Percentiles rank a stretch among this genome's conserved stretches.
Evolutionary conservation across 345 rosid genomes (phyloP).

Genomic region (Isatis tinctoria): DNA sequence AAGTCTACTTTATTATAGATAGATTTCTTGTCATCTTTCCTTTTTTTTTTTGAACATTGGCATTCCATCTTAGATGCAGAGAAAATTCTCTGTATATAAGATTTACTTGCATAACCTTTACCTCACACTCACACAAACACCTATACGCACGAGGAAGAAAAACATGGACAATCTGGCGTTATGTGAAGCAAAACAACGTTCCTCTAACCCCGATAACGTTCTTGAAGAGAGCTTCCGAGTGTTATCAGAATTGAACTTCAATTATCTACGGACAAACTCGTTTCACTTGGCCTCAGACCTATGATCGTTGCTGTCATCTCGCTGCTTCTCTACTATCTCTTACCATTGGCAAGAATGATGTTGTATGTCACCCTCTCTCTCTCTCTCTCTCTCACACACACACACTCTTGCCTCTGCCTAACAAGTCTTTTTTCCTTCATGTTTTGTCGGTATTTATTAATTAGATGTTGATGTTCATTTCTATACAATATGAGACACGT

Average conservation of each 20-base stretch:
- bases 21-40: no score
- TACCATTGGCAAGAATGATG: slow-evolving; percentile 54
- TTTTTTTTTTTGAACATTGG: no score
- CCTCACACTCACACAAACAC: neutral
- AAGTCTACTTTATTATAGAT: no score
- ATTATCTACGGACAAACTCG: slow-evolving; percentile 47
- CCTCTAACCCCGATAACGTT: slow-evolving; percentile 70
- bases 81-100: no score
- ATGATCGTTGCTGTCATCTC: slow-evolving; percentile 54
- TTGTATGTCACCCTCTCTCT: slow-evolving; percentile 30
- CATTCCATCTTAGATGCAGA: no score
- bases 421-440: neutral
- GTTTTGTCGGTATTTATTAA: neutral
- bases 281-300: slow-evolving; percentile 66
- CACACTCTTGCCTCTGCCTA: no score
- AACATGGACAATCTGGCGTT: slow-evolving; percentile 49
- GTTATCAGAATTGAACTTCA: slow-evolving; percentile 46
- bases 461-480: neutral
- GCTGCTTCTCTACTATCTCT: slow-evolving; percentile 63
- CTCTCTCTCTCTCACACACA: neutral
- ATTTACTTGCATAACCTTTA: neutral
- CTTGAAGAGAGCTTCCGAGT: slow-evolving; percentile 62
- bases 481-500: neutral
- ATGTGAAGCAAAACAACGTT: slow-evolving; percentile 50
- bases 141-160: neutral